Evolutionary conservation across 192 early-diverging fungal species (phyloP), one percentile per base, ranked within the genome.

Genomic region (Lobosporangium transversale): DNA sequence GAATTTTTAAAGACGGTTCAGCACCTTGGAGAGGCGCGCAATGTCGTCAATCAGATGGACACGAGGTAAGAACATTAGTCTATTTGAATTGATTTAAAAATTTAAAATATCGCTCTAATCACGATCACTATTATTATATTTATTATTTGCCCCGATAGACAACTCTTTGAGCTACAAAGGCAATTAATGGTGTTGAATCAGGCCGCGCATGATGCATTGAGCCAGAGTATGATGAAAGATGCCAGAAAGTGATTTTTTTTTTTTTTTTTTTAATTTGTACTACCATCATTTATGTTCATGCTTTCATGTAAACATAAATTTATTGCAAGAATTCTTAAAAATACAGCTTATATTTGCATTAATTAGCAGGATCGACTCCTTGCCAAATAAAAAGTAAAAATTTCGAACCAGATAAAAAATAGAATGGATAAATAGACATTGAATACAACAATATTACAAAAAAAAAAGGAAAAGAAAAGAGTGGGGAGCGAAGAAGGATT

Each of bases 91-190:
- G 2, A 24, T 23, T 26, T 23, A 8, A 27, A 24, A 8, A 3
- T 10, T 9, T n/a, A n/a, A 18, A 6, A n/a, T 4, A 48, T 48
- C 15, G 20, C 4, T 8, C 9, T 48, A 6, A 15, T 48, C 4
- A n/a, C 5, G 8, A n/a, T n/a, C 20, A 21, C 4, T 21, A 23
- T 12, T 57, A 21, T 15, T 57, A 10, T 42, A n/a, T 18, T 35
- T 49, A 24, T 30, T 61, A 30, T 58, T 43, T 18, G n/a, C 35
- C 23, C 7, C 23, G 8, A 49, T 63, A 71, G 69, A 37, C 60
- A 71, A 57, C 33, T 71, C 14, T 7, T 44, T 15, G 69, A 71
- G 21, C 29, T 71, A n/a, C 69, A 71, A 54, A 71, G 29, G 17
- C 69, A 58, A 35, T 27, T 71, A 11, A 58, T 57, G 36, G 51